Conservation (phyloP, 2,329 filamentous ascomycete genomes). For the Xylogone sp. region DNA sequence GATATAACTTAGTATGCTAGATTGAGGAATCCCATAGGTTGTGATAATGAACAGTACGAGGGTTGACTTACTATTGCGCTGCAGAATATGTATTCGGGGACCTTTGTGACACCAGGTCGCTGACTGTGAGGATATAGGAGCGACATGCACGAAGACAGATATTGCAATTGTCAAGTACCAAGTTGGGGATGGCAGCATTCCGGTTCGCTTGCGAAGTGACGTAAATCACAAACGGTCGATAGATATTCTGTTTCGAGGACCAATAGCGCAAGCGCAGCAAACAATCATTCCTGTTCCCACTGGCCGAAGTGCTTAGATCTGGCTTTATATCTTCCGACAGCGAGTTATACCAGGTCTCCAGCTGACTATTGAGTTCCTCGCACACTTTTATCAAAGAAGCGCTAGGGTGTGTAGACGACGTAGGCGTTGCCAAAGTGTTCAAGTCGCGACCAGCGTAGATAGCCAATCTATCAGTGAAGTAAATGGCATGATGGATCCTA, state of each 20-base stretch:
- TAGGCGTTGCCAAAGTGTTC: no score
- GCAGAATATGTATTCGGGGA: background rate
- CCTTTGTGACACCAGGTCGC: background rate
- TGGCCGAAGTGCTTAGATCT: conserved; percentile 8
- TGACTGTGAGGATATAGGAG: background rate
- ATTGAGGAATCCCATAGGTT: background rate
- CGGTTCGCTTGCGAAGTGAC: background rate
- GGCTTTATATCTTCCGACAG: conserved; percentile 21
- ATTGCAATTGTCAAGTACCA: background rate
- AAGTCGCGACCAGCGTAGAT: background rate
- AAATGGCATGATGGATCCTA: conserved; percentile 21
- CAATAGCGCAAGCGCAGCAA: background rate
- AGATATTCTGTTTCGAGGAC: background rate
- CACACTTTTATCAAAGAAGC: conserved; percentile 16
- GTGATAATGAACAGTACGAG: background rate
- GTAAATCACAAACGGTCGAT: background rate
- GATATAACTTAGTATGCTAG: no score
- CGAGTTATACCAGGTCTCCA: conserved; percentile 22
- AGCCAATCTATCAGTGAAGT: conserved; percentile 15
- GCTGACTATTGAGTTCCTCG: conserved; percentile 18
- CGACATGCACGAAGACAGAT: background rate
- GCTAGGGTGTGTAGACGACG: conserved; percentile 3
- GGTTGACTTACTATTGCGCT: background rate
- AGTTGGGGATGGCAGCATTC: background rate
- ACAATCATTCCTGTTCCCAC: background rate